Evolutionary conservation across 2,329 filamentous ascomycete genomes (phyloP), one percentile per base, ranked within the genome.

Genomic region (Aspergillus sp.): DNA sequence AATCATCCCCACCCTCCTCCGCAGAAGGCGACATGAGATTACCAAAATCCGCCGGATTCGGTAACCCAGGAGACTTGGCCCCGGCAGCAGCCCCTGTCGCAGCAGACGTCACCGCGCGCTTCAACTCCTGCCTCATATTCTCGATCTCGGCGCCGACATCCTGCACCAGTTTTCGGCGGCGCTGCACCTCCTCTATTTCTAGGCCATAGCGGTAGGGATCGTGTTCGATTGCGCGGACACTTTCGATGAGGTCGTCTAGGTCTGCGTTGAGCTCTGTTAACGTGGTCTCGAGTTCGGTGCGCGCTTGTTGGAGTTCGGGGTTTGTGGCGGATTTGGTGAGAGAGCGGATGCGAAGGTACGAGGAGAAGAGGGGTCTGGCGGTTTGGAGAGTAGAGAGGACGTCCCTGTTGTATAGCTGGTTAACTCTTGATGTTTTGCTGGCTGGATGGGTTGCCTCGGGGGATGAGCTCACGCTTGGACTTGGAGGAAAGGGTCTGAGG

Each of bases 341-440:
- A 37, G 90, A 93, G 61, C 90, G 88, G 71, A 98, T 98, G 62
- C 93, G 91, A 35, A 95, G 80, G 74, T 95, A 98, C 11, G 90
- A 96, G 51, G 87, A 84, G 76, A 96, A 96, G 45, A 96, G 83
- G 41, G 90, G 85, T 7, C 91, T 85, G 42, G 88, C 86, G 10
- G 81, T 82, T 53, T 85, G 79, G 51, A 98, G 83, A 48, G 94
- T 86, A 51, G 83, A 73, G 54, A 95, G 83, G 54, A 97, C 88
- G 71, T 98, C 93, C 70, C 90, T 95, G 64, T 46, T 40, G 48
- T 47, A 37, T 44, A 46, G 51, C 42, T 42, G 37, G 39, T 37
- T 44, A 13, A 9, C 41, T 11, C n/a, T 10, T 33, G 33, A n/a
- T 37, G 39, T 8, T 33, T 30, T 34, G 28, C 26, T 27, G 32